phyloP scores from a whole-genome alignment of 2,329 filamentous ascomycete species.

The Claviceps monticola region DNA sequence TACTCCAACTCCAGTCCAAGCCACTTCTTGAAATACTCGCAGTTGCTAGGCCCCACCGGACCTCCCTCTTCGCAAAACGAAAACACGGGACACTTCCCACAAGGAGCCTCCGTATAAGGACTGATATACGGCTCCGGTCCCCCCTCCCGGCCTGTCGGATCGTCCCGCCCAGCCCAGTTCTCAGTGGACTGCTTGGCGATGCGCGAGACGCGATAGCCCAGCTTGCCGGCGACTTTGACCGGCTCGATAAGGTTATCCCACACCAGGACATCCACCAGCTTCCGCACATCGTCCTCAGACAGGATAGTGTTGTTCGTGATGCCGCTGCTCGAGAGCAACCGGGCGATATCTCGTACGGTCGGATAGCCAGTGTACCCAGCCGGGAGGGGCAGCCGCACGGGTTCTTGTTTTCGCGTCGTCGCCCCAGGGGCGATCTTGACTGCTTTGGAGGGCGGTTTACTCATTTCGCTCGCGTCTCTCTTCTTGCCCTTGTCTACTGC shows the following conservation, averaged over 20 bases:
- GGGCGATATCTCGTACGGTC: constrained; percentile 64
- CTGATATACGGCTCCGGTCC: constrained; percentile 41
- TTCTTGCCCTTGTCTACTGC: constrained; percentile 33
- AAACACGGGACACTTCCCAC: constrained; percentile 84
- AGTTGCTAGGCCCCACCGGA: constrained; percentile 77
- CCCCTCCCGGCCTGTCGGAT: constrained; percentile 21
- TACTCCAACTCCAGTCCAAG: constrained; percentile 32
- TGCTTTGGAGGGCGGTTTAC: constrained; percentile 17
- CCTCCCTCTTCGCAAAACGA: constrained; percentile 84
- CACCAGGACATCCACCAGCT: constrained; percentile 75
- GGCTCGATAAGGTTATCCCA: constrained; percentile 76
- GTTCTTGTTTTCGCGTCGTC: constrained; percentile 16
- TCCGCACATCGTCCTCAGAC: constrained; percentile 63
- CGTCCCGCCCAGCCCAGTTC: constrained; percentile 26
- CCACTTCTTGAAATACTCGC: constrained; percentile 86
- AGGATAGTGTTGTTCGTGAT: constrained; percentile 61
- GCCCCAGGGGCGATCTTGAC: constrained; percentile 10
- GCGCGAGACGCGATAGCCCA: constrained; percentile 40
- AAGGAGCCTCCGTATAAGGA: constrained; percentile 77
- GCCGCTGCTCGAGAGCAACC: constrained; percentile 52
- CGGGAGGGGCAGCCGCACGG: constrained; percentile 36
- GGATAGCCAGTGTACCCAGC: constrained; percentile 67
- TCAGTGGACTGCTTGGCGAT: constrained; percentile 30
- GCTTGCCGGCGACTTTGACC: constrained; percentile 33
- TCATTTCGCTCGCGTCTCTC: constrained; percentile 30